Evolutionary conservation across 108 stramenopile species (phyloP).

Genomic region (Nannochloropsis salina): DNA sequence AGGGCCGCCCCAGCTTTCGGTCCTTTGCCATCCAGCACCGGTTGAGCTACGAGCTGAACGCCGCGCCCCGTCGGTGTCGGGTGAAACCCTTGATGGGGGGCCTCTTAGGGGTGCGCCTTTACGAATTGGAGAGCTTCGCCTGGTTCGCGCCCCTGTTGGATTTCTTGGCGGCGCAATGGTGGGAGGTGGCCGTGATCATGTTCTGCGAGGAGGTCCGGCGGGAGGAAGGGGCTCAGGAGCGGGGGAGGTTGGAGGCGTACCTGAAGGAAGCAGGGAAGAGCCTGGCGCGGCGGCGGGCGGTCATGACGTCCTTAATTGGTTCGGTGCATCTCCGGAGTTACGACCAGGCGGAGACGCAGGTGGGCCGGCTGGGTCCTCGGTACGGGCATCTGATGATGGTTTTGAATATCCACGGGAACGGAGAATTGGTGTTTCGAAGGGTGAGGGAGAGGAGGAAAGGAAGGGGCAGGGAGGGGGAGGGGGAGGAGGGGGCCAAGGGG

Average conservation of each 20-base stretch:
- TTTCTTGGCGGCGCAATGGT: background rate
- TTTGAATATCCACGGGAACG: background rate
- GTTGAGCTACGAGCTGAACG: background rate
- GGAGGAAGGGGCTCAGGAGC: background rate
- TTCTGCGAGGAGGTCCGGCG: background rate
- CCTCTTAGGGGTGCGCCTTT: background rate
- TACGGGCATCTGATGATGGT: background rate
- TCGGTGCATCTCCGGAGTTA: background rate
- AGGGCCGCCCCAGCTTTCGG: background rate
- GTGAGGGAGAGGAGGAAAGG: no score
- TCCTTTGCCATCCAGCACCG: constrained; percentile 7
- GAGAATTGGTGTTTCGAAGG: background rate
- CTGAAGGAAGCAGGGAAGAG: background rate
- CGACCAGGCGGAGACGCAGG: background rate
- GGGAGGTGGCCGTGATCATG: constrained; percentile 1
- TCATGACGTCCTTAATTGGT: background rate
- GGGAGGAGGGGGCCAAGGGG: background rate
- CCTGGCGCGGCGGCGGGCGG: background rate
- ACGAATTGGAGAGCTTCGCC: background rate
- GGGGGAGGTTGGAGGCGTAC: background rate
- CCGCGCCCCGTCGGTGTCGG: background rate
- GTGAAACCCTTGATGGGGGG: background rate
- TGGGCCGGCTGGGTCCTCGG: background rate
- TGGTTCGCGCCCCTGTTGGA: background rate
- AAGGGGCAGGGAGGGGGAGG: no score